Base-by-base conservation (phyloP, 495 filamentous ascomycete species). In the Chaetomium cochliodes region DNA sequence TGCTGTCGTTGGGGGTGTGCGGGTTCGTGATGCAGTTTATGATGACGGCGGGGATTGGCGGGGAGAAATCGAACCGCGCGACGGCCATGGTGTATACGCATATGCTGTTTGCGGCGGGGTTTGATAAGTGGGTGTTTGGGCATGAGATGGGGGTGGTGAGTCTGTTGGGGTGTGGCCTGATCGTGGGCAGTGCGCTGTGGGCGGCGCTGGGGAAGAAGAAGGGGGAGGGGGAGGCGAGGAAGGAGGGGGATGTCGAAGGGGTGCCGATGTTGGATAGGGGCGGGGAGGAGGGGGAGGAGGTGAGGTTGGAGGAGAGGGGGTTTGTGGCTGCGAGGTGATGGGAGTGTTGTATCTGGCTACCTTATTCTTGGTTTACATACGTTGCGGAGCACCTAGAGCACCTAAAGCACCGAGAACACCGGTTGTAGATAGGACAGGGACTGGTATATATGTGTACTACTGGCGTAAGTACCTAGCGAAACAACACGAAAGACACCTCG, bases 31-130 rank as follows among this genome's bases (percentile, higher is more conserved):
- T 94, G 84, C 93, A 97, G 80, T 91, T 92, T 66, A 79, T 96
- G 25, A 77, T 96, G n/a, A 96, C 93, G 5, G 82, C 86, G 1
- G 92, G 92, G 0, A 73, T 98, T 66, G 82, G 88, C 52, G 84
- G 86, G 22, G 90, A 82, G 62, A 78, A 77, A 60, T 85, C 86
- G 8, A 86, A 87, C 23, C 82, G 90, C 25, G 92, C 92, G 3
- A 96, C 90, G 6, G 91, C 89, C 23, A 96, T 97, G 91, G 80
- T 91, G 5, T 98, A 96, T 72, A 91, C 87, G 51, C 90, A 96
- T 73, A 93, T 98, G 90, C 73, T 98, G 42, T 97, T 96, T 73
- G 93, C 93, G 13, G 78, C 96, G 18, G 84, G 84, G 16, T 92
- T 92, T 70, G 93, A 98, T 72, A 85, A 86, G 62, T 77, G 89